Conservation (phyloP, 23 red algal genomes). For the Agarophyton chilense region DNA sequence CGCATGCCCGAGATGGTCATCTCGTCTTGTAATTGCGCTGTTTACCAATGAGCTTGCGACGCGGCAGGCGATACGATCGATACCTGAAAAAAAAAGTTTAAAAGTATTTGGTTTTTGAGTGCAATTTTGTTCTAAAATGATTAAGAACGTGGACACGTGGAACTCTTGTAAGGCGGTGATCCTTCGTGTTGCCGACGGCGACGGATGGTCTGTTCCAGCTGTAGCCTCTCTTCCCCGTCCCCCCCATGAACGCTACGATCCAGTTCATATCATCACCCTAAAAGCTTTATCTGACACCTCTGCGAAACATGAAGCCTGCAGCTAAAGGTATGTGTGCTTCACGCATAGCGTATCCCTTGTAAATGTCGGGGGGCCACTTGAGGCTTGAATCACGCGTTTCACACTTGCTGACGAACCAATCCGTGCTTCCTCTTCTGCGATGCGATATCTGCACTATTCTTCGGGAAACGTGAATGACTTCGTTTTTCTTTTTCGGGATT, state of each 20-base stretch:
- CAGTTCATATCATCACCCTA: background rate
- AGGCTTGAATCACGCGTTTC: background rate
- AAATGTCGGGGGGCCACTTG: background rate
- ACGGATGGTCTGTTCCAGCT: background rate
- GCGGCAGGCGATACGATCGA: too few relatives aligned
- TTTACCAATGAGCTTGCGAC: too few relatives aligned
- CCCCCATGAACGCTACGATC: too few relatives aligned
- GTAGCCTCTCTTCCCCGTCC: too few relatives aligned
- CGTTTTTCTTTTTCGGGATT: background rate
- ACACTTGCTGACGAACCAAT: background rate
- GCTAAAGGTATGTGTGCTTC: background rate
- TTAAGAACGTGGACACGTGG: background rate
- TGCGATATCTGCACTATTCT: background rate
- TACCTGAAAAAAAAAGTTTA: too few relatives aligned
- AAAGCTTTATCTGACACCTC: background rate
- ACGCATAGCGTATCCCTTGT: background rate
- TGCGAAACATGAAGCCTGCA: constrained; percentile 23
- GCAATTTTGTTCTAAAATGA: background rate
- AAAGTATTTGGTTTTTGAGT: background rate
- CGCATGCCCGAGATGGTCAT: too few relatives aligned
- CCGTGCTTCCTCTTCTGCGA: background rate
- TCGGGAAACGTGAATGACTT: background rate
- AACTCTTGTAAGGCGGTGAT: background rate
- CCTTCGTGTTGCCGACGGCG: background rate
- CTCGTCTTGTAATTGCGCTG: too few relatives aligned